Percentiles rank a stretch among this genome's conserved stretches.
Evolutionary conservation across 2,329 filamentous ascomycete species (phyloP).

Genomic region (Xylaria sp.): DNA sequence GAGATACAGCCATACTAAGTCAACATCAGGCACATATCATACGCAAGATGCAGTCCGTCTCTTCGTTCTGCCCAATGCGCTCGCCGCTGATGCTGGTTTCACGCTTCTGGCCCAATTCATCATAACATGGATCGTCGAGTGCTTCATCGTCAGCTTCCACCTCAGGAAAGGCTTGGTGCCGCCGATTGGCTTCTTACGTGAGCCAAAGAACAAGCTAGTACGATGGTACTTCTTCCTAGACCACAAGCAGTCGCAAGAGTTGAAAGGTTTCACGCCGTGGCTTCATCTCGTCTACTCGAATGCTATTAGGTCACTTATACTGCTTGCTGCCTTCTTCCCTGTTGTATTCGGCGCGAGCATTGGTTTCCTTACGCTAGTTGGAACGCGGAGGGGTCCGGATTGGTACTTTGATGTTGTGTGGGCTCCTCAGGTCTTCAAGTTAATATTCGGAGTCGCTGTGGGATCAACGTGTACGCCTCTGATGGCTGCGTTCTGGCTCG

Average conservation of each 20-base stretch:
- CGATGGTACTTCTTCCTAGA: constrained; percentile 31
- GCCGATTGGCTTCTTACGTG: constrained; percentile 29
- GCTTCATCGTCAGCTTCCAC: constrained; percentile 18
- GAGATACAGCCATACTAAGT: neutral
- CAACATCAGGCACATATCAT: constrained; percentile 22
- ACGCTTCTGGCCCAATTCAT: constrained; percentile 34
- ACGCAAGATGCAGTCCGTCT: constrained; percentile 25
- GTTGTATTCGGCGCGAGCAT: constrained; percentile 24
- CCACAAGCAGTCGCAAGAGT: constrained; percentile 12
- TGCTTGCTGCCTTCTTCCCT: constrained; percentile 24
- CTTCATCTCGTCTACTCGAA: constrained; percentile 15
- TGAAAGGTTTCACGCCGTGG: constrained; percentile 18
- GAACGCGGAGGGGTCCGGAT: constrained; percentile 16
- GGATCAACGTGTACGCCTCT: constrained; percentile 25
- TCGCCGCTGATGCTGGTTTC: constrained; percentile 26
- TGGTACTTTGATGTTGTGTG: constrained; percentile 23
- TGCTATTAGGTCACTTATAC: constrained; percentile 24
- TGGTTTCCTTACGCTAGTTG: constrained; percentile 21
- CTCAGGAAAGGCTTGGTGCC: constrained; percentile 21
- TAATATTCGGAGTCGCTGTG: constrained; percentile 20
- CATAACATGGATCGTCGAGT: constrained; percentile 20
- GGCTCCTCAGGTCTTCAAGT: constrained; percentile 27
- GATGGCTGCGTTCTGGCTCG: constrained; percentile 20
- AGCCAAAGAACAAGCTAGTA: constrained; percentile 27
- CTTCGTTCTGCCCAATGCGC: constrained; percentile 24